Evolutionary conservation across 2,329 filamentous ascomycete genomes (phyloP), one percentile per base, ranked within the genome.

Genomic region (Ascochyta koolunga): DNA sequence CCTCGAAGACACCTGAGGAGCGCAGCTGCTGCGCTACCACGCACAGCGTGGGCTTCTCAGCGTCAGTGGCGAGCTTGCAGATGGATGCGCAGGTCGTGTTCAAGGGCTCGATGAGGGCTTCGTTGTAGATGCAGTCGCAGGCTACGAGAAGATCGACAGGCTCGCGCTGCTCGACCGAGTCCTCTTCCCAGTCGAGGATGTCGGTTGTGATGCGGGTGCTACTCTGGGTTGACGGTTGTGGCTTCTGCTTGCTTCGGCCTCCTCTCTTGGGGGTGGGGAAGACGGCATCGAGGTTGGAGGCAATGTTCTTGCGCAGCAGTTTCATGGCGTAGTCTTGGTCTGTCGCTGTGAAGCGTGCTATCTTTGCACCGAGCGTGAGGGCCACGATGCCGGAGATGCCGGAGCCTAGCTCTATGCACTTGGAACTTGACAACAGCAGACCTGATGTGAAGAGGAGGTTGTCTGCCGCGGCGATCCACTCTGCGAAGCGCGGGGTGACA

Each of bases 101-200:
- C 42, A 98, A 84, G 0, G 93, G 91, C 37, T 84, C 79, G 21
- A 98, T 85, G 3, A 98, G 83, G 2, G 89, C 85, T 61, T 96
- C 90, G 75, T 98, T 99, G 79, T 96, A 99, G 63, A 99, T 89
- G 74, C 93, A 97, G 74, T 99, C 95, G 69, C 91, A 96, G 4
- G 92, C 91, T 31, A 98, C 72, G 10, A 98, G 79, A 13, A 86
- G 76, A 66, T 96, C 89, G 61, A 95, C 82, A 56, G 85, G 82
- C 0, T 81, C 79, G 7, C 79, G 63, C 4, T 69, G 67, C 1
- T 66, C 61, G 1, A 82, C 71, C 40, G 78, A 75, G 62, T 84
- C 80, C 1, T 72, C 73, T 70, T 98, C 93, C 95, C 95, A 99
- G 76, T 99, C 93, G 0, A 97, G 79, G 7, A 53, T 39, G n/a